Evolutionary conservation across 2,329 filamentous ascomycete genomes (phyloP).

Genomic region (Helicocarpus griseus): DNA sequence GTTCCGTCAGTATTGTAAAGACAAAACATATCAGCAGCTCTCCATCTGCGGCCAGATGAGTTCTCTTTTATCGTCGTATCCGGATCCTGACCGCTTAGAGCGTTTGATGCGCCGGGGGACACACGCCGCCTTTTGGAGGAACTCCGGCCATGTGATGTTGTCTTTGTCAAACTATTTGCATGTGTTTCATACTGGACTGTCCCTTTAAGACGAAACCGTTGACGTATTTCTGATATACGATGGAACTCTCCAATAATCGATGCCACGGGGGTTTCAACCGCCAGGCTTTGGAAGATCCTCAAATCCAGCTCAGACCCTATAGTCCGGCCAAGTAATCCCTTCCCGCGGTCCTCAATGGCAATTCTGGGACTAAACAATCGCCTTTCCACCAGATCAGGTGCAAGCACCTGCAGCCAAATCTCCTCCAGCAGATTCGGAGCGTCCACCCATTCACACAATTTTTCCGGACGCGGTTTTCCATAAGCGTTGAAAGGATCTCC

Average conservation of each 20-base stretch:
- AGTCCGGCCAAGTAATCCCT: too few species aligned
- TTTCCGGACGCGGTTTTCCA: neutral
- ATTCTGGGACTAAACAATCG: neutral
- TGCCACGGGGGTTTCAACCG: neutral
- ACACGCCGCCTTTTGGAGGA: neutral
- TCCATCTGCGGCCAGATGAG: conserved; percentile 11
- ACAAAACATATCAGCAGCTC: conserved; percentile 22
- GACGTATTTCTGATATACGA: neutral
- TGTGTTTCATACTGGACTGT: conserved; percentile 3
- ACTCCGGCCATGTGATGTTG: neutral
- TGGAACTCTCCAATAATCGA: neutral
- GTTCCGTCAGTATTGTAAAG: conserved; percentile 18
- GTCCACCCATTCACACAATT: neutral
- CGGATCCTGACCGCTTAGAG: neutral
- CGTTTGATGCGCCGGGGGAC: neutral
- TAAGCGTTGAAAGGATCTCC: neutral
- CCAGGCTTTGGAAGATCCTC: neutral
- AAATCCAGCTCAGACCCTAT: neutral
- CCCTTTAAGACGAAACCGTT: neutral
- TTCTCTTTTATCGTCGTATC: neutral
- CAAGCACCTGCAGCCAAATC: neutral
- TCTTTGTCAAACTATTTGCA: conserved; percentile 1
- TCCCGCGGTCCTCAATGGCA: neutral
- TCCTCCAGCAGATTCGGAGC: neutral
- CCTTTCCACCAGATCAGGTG: neutral